A percentile compares a stretch with the other conserved stretches of the same genome.
Evolutionary conservation across 2,329 filamentous ascomycete genomes (phyloP).

Genomic region (Penicillium nordicum): DNA sequence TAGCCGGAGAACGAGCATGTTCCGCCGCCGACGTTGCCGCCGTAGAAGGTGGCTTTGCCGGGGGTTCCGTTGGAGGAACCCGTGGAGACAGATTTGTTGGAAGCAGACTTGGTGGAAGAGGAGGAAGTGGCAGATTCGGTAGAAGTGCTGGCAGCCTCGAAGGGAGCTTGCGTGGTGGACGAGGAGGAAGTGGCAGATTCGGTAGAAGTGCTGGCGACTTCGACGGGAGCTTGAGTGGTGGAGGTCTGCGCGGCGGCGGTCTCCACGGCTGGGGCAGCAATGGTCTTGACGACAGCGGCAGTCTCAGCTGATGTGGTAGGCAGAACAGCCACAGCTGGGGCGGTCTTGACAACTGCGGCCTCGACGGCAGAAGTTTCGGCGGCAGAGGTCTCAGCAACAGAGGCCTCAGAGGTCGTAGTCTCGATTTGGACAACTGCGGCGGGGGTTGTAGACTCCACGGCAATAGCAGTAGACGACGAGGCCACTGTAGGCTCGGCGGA

Average conservation of each 20-base stretch:
- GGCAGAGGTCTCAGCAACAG: constrained; percentile 1
- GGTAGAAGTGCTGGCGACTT: not conserved
- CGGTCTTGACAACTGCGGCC: not conserved
- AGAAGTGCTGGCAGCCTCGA: constrained; percentile 4
- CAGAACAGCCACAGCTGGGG: not conserved
- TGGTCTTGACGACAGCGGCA: not conserved
- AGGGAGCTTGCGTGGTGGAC: not conserved
- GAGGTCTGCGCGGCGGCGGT: not conserved
- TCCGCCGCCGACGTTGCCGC: constrained; percentile 57
- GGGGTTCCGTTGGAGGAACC: constrained; percentile 17
- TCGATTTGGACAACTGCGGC: not conserved
- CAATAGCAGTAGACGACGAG: constrained; percentile 1
- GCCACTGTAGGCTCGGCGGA: constrained; percentile 12
- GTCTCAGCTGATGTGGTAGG: not conserved
- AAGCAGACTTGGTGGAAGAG: constrained; percentile 6
- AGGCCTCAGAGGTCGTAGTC: constrained; percentile 2
- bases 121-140: constrained; percentile 8
- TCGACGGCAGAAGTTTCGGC: constrained; percentile 1
- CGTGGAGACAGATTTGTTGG: not conserved
- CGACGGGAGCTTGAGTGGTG: not conserved
- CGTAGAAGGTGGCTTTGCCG: constrained; percentile 53
- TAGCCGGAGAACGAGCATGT: constrained; percentile 63
- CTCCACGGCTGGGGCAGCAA: not conserved
- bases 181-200: too few relatives aligned
- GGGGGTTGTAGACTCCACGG: constrained; percentile 2